phyloP scores from a whole-genome alignment of 2,329 filamentous ascomycete genomes.

The Aureobasidium sp. region DNA sequence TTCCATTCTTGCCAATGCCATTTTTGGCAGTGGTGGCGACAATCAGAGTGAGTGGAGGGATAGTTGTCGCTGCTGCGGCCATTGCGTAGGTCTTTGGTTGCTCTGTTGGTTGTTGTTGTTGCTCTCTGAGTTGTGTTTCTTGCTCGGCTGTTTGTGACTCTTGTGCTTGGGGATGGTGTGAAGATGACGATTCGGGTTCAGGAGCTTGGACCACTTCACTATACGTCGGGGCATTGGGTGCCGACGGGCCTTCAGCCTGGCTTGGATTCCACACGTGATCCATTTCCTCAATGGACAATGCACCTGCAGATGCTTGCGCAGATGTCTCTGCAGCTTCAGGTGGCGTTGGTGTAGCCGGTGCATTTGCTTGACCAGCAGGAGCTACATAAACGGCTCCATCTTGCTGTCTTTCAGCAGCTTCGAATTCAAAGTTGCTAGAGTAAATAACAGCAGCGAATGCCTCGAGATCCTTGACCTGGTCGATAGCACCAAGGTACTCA shows the following conservation, averaged over 20 bases:
- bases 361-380: neutral
- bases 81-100: slow-evolving; percentile 2
- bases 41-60: slow-evolving; percentile 64
- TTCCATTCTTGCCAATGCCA: slow-evolving; percentile 75
- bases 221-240: slow-evolving; percentile 3
- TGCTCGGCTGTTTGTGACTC: neutral
- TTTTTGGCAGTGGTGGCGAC: slow-evolving; percentile 83
- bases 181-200: slow-evolving; percentile 1
- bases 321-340: neutral
- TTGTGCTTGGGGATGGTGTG: neutral
- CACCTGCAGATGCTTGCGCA: neutral
- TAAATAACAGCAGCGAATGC: slow-evolving; percentile 84
- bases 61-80: neutral
- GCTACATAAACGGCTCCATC: neutral
- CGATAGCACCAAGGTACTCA: slow-evolving; percentile 57
- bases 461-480: slow-evolving; percentile 67
- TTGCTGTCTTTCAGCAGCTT: slow-evolving; percentile 31
- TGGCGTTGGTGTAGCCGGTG: neutral
- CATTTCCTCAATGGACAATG: slow-evolving; percentile 1
- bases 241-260: neutral
- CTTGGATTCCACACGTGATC: slow-evolving; percentile 3
- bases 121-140: neutral
- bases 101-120: neutral
- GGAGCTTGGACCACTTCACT: slow-evolving; percentile 9
- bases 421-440: slow-evolving; percentile 66